phyloP scores from a whole-genome alignment of 2,329 filamentous ascomycete genomes.

The Calonectria fujianensis region DNA sequence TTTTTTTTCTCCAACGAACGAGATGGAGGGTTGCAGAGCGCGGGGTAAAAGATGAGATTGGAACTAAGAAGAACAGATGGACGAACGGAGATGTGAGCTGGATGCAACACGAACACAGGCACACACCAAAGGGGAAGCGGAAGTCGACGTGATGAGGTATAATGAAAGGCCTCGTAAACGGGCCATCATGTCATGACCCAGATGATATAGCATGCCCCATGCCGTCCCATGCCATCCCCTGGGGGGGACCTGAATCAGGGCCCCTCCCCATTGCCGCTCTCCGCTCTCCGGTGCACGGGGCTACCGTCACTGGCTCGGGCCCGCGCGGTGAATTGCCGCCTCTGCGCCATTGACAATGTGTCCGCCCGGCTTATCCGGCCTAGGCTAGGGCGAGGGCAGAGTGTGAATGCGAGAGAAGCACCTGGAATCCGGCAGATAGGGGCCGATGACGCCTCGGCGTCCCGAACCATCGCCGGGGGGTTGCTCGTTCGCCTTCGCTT shows the following conservation, averaged over 20 bases:
- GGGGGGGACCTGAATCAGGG: constrained; percentile 46
- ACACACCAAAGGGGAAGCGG: background rate
- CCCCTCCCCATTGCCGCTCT: constrained; percentile 40
- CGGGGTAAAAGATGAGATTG: constrained; percentile 38
- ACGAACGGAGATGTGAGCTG: constrained; percentile 24
- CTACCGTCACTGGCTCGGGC: constrained; percentile 40
- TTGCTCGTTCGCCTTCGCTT: constrained; percentile 4
- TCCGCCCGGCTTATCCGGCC: constrained; percentile 50
- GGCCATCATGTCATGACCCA: constrained; percentile 12
- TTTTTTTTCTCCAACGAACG: constrained; percentile 20
- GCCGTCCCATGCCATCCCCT: background rate
- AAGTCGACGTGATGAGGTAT: constrained; percentile 11
- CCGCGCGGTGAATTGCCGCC: constrained; percentile 55
- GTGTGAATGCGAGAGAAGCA: constrained; percentile 15
- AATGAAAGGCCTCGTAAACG: constrained; percentile 1
- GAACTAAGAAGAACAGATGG: constrained; percentile 34
- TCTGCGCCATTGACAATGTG: constrained; percentile 16
- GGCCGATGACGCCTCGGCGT: constrained; percentile 36
- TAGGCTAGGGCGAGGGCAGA: constrained; percentile 12
- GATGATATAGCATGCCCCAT: background rate
- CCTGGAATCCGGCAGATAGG: constrained; percentile 35
- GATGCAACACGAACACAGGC: constrained; percentile 26
- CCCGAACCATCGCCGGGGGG: constrained; percentile 17
- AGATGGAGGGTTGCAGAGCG: constrained; percentile 24
- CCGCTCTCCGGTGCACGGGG: constrained; percentile 45